These are phyloP conservation scores for Penicillium sp. DNA, from an alignment of 2,329 filamentous ascomycete species.

Conservation along the genomic window DNA sequence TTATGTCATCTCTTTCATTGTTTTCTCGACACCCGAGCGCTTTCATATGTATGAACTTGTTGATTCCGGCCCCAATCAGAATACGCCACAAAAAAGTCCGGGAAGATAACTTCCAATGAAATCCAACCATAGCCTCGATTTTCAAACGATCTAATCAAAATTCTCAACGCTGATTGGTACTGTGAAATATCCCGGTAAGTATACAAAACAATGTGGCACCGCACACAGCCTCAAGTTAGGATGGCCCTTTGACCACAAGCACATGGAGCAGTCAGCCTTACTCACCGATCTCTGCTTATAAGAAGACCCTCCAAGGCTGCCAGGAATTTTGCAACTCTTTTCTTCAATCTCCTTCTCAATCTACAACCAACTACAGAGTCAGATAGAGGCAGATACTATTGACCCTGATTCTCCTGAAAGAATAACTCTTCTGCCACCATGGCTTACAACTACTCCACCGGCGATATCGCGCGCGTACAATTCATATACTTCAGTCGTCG, in stretches of 20 bases:
- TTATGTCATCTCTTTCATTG: background rate
- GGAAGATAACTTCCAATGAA: background rate
- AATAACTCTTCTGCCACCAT: background rate
- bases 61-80: background rate
- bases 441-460: background rate
- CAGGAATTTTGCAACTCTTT: background rate
- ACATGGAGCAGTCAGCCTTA: background rate
- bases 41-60: no score
- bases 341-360: background rate
- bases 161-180: background rate
- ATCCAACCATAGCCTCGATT: background rate
- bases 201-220: background rate
- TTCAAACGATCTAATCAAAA: background rate
- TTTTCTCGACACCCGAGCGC: background rate
- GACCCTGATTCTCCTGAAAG: no score
- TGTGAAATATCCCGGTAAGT: background rate
- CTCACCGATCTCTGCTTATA: background rate
- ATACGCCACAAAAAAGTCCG: background rate
- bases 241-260: no score
- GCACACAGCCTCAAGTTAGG: background rate
- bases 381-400: background rate
- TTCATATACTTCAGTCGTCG: background rate
- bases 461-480: background rate
- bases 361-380: background rate
- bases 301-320: background rate